Base-by-base conservation (phyloP, 169 alveolate genomes). In the Condylostoma magnum region DNA sequence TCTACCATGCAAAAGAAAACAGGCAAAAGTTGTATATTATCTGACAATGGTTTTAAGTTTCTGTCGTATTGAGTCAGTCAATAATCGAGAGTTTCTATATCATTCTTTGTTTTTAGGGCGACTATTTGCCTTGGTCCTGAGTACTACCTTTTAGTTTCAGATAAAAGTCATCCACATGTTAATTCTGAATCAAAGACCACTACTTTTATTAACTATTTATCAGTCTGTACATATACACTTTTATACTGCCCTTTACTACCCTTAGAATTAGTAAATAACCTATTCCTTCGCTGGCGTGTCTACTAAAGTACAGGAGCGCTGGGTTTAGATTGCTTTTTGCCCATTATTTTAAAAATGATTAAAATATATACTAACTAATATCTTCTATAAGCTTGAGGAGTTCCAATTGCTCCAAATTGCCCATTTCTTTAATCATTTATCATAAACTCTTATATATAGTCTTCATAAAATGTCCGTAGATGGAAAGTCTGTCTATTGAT, bases 401-500 rank as follows among this genome's bases (percentile, higher is more conserved):
- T n/a, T n/a, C n/a, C n/a, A 18, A 70, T 53, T 22, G 31, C 57
- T 5, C n/a, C n/a, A n/a, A n/a, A n/a, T 47, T 47, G 55, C 55
- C 20, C 20, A 30, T 10, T 47, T 47, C 3, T 27, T 30, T 47
- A 22, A 31, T 47, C 65, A 5, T 25, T 28, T 53, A 41, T 41
- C 34, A 63, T 12, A 44, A 63, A 63, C 31, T 63, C 73, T 25
- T 44, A 36, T n/a, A 63, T 37, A 44, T 63, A 63, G 43, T 63
- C 73, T 63, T 63, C 73, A 33, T 63, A 63, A 44, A 63, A 63
- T n/a, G 73, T 63, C 38, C 57, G 60, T 25, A 63, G 41, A 44
- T 63, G 73, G 69, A 85, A 85, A 6, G 85, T 82, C 8, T 79
- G 66, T 54, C 81, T 53, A 37, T 81, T 81, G 20, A 77, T 51